Percentiles rank a stretch among this genome's conserved stretches.
phyloP scores from a whole-genome alignment of 2,329 filamentous ascomycete genomes.

The Aspergillus pseudoviridinutans region DNA sequence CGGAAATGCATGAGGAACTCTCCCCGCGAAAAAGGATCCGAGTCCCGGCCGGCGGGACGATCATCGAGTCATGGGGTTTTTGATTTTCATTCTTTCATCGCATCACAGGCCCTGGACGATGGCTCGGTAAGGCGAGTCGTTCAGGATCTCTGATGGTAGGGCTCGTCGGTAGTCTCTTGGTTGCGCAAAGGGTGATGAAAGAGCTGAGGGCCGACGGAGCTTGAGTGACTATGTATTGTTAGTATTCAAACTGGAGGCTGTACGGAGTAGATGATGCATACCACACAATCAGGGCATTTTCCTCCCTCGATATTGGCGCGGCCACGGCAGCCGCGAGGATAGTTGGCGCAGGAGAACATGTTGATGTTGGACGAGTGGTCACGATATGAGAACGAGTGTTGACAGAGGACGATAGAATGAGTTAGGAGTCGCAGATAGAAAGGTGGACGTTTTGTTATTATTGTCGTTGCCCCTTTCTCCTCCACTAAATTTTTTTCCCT shows the following conservation, averaged over 20 bases:
- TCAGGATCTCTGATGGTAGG: constrained; percentile 31
- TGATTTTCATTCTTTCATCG: background rate
- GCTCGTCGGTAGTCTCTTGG: constrained; percentile 35
- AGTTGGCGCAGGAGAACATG: constrained; percentile 48
- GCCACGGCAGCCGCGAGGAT: constrained; percentile 46
- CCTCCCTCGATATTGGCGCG: constrained; percentile 41
- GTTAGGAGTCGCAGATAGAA: background rate
- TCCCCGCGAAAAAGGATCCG: background rate
- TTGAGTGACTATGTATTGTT: constrained; percentile 29
- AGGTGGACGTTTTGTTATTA: constrained; percentile 5
- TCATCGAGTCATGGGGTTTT: background rate
- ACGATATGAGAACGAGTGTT: background rate
- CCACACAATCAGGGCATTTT: constrained; percentile 44
- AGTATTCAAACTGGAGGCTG: no score
- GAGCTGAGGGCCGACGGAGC: constrained; percentile 35
- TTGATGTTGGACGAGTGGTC: background rate
- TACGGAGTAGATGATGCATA: no score
- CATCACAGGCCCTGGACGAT: constrained; percentile 16
- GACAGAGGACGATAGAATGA: background rate
- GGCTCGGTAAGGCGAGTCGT: constrained; percentile 23
- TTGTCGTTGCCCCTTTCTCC: constrained; percentile 6
- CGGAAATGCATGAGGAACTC: background rate
- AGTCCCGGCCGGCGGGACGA: background rate
- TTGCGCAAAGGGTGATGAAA: constrained; percentile 39
- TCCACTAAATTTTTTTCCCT: constrained; percentile 2